Evolutionary conservation across 305 asterid genomes (phyloP).

Genomic region (Euphrasia arctica): DNA sequence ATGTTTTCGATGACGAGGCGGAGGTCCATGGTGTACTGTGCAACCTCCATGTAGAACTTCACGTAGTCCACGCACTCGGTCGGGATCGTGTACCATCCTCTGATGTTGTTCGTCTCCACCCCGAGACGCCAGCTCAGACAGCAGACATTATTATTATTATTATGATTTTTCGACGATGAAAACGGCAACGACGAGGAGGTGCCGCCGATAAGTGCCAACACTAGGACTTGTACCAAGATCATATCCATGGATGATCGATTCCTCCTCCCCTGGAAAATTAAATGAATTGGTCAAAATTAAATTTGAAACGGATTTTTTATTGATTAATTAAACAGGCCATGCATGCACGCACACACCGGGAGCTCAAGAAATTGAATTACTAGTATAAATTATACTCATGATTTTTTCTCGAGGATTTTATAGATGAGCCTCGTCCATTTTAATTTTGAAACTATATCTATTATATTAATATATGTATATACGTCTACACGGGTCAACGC

Average conservation of each 20-base stretch:
- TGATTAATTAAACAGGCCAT: background rate
- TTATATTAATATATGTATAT: too few species aligned
- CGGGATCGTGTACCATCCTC: slow-evolving; percentile 59
- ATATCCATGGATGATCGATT: too few species aligned
- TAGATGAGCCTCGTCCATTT: slow-evolving; percentile 13
- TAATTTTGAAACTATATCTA: too few species aligned
- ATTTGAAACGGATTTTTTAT: too few species aligned
- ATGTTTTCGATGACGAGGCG: slow-evolving; percentile 41
- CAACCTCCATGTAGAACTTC: slow-evolving; percentile 43
- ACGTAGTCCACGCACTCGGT: slow-evolving; percentile 45
- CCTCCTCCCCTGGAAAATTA: too few species aligned
- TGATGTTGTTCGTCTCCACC: slow-evolving; percentile 61
- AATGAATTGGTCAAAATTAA: too few species aligned
- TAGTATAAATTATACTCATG: background rate
- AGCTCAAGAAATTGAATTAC: too few species aligned
- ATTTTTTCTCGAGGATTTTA: slow-evolving; percentile 13
- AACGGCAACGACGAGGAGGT: too few species aligned
- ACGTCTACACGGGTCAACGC: too few species aligned
- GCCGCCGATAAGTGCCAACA: slow-evolving; percentile 8
- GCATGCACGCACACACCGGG: background rate
- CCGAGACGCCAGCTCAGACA: slow-evolving; percentile 70
- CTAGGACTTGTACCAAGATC: background rate
- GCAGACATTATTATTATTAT: background rate
- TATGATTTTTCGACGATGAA: too few species aligned
- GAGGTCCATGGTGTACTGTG: slow-evolving; percentile 49